Evolutionary conservation across 108 stramenopile species (phyloP).

Genomic region (Cylindrotheca fusiformis): DNA sequence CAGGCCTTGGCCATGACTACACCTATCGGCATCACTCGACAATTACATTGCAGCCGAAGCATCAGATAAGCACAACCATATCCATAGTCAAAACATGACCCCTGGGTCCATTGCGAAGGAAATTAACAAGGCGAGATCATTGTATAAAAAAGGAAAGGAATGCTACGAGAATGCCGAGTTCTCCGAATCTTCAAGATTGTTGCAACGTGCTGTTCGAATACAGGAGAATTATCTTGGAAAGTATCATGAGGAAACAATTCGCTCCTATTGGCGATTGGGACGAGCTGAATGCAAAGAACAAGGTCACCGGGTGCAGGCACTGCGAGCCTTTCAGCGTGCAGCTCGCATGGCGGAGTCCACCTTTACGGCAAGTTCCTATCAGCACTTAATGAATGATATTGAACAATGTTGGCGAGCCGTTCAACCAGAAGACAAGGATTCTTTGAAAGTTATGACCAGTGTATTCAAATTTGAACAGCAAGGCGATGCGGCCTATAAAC

Average conservation of each 20-base stretch:
- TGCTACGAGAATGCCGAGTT: background rate
- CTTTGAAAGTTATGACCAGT: slow-evolving; percentile 1
- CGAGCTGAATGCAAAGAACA: background rate
- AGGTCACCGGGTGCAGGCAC: background rate
- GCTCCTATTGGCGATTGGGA: slow-evolving; percentile 15
- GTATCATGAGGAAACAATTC: slow-evolving; percentile 18
- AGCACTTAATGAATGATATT: slow-evolving; percentile 3
- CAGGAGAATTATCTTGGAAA: slow-evolving; percentile 15
- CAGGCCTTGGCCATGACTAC: too few species aligned
- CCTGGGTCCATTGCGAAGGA: background rate
- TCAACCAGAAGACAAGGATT: background rate
- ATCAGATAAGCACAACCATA: too few species aligned
- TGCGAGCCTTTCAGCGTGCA: slow-evolving; percentile 13
- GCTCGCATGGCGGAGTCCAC: slow-evolving; percentile 11
- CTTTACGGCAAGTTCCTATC: background rate
- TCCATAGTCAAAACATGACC: too few species aligned
- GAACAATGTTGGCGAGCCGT: background rate
- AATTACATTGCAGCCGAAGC: too few species aligned
- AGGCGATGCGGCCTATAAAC: slow-evolving; percentile 2
- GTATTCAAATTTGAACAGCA: background rate
- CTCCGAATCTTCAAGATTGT: background rate
- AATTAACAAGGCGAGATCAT: background rate
- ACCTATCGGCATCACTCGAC: too few species aligned
- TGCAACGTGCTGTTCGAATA: slow-evolving; percentile 2
- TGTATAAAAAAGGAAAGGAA: slow-evolving; percentile 12